Percentiles rank a stretch among this genome's conserved stretches.
These are phyloP conservation scores for Phialocephala subalpina DNA, from an alignment of 2,329 filamentous ascomycete genomes.

Conservation along the genomic window DNA sequence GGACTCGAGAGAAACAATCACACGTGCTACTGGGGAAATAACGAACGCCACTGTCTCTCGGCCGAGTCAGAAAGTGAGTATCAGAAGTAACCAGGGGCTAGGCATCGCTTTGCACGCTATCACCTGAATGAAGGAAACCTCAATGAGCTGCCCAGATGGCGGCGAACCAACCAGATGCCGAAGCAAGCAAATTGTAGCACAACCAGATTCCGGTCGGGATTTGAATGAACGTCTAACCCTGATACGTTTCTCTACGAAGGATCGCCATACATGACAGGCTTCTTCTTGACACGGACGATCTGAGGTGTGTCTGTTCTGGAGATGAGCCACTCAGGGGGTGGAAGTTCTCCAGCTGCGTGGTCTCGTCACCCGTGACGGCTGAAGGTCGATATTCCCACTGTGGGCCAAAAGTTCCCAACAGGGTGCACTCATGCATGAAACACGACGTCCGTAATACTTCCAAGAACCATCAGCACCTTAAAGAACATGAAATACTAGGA, in stretches of 20 bases:
- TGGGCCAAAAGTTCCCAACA: not conserved
- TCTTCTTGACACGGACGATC: conserved; percentile 15
- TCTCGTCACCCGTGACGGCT: conserved; percentile 21
- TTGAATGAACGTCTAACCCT: not conserved
- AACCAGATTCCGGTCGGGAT: conserved; percentile 1
- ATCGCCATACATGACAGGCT: conserved; percentile 20
- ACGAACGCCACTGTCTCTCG: conserved; percentile 3
- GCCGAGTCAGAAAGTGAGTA: conserved; percentile 15
- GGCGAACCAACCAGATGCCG: not conserved
- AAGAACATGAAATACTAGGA: not conserved
- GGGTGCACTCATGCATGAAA: not conserved
- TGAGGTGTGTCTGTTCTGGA: conserved; percentile 11
- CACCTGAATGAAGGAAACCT: conserved; percentile 2
- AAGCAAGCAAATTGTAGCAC: not conserved
- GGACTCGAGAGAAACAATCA: conserved; percentile 1
- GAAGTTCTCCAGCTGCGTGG: conserved; percentile 1
- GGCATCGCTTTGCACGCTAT: conserved; percentile 14
- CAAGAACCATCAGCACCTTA: not conserved
- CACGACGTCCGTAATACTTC: not conserved
- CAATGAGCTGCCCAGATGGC: not conserved
- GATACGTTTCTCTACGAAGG: conserved; percentile 13
- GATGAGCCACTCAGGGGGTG: conserved; percentile 21
- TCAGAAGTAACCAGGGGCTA: not conserved
- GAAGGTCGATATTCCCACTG: conserved; percentile 16
- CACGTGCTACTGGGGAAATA: not conserved